These are phyloP conservation scores for Fusarium veterinarium DNA, from an alignment of 2,329 filamentous ascomycete species.

Conservation along the genomic window DNA sequence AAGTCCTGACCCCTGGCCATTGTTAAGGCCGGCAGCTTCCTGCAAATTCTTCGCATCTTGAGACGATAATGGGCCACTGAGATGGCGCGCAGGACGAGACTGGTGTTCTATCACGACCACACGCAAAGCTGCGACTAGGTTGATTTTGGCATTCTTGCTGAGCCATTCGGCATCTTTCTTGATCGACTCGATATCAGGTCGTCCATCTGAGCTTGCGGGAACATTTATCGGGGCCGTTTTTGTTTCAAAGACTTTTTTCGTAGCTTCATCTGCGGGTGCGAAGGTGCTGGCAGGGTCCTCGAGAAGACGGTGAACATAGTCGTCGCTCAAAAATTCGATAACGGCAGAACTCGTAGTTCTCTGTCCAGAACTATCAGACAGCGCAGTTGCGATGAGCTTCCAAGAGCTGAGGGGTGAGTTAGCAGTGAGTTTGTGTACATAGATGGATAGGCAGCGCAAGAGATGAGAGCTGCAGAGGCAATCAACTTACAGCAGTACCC, in stretches of 20 bases:
- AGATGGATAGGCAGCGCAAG: slow-evolving; percentile 10
- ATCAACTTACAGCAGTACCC: slow-evolving; percentile 79
- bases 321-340: slow-evolving; percentile 76
- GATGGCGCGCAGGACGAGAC: slow-evolving; percentile 76
- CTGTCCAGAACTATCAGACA: slow-evolving; percentile 67
- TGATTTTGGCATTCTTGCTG: slow-evolving; percentile 79
- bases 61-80: slow-evolving; percentile 77
- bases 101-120: slow-evolving; percentile 88
- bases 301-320: slow-evolving; percentile 75
- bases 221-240: slow-evolving; percentile 90
- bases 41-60: slow-evolving; percentile 83
- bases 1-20: slow-evolving; percentile 68
- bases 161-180: slow-evolving; percentile 90
- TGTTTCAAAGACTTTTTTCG: slow-evolving; percentile 80
- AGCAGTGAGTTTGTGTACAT: slow-evolving; percentile 38
- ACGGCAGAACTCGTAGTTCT: slow-evolving; percentile 66
- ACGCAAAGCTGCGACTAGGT: slow-evolving; percentile 84
- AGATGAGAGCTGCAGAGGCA: slow-evolving; percentile 6
- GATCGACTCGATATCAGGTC: slow-evolving; percentile 80
- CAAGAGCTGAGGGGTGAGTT: slow-evolving; percentile 63
- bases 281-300: slow-evolving; percentile 77
- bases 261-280: slow-evolving; percentile 67
- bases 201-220: slow-evolving; percentile 72
- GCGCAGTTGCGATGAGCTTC: slow-evolving; percentile 68
- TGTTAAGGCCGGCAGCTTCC: slow-evolving; percentile 76